Percentiles rank a stretch among this genome's conserved stretches.
phyloP scores from a whole-genome alignment of 345 rosid genomes.

The Leavenworthia alabamica region DNA sequence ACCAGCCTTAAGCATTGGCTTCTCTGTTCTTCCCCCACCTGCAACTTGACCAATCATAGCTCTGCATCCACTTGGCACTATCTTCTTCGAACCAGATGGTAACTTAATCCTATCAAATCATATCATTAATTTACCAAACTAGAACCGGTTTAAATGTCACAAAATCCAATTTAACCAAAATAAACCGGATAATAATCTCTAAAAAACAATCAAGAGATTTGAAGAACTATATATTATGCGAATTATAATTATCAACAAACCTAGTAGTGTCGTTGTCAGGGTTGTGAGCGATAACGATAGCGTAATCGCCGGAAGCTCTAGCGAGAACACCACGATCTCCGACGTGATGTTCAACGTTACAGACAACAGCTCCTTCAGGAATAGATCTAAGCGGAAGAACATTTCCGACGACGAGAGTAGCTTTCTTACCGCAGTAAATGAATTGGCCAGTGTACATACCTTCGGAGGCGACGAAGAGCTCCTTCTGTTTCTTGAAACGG shows the following conservation, averaged over 20 bases:
- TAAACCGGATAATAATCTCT: no score
- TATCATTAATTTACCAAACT: neutral
- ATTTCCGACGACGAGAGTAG: conserved; percentile 47
- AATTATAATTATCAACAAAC: no score
- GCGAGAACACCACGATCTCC: conserved; percentile 64
- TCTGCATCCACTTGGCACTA: conserved; percentile 62
- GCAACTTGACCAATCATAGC: conserved; percentile 78
- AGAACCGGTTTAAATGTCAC: neutral
- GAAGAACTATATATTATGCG: no score
- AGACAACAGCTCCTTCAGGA: conserved; percentile 73
- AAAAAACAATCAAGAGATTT: no score
- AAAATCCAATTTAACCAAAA: neutral
- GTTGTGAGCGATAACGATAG: conserved; percentile 60
- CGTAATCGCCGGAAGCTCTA: conserved; percentile 53
- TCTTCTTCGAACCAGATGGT: conserved; percentile 72
- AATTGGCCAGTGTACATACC: conserved; percentile 63
- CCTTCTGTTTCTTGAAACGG: conserved; percentile 69
- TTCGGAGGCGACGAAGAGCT: conserved; percentile 59
- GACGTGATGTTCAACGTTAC: conserved; percentile 69
- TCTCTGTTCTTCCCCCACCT: conserved; percentile 80
- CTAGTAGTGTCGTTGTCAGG: conserved; percentile 63
- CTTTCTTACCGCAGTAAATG: conserved; percentile 52
- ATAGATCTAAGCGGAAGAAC: conserved; percentile 49
- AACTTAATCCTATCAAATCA: conserved; percentile 49
- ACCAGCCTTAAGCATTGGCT: conserved; percentile 68